Percentiles rank a stretch among this genome's conserved stretches.
Evolutionary conservation across 192 early-diverging fungal genomes (phyloP).

Genomic region (Entomortierella parvispora): DNA sequence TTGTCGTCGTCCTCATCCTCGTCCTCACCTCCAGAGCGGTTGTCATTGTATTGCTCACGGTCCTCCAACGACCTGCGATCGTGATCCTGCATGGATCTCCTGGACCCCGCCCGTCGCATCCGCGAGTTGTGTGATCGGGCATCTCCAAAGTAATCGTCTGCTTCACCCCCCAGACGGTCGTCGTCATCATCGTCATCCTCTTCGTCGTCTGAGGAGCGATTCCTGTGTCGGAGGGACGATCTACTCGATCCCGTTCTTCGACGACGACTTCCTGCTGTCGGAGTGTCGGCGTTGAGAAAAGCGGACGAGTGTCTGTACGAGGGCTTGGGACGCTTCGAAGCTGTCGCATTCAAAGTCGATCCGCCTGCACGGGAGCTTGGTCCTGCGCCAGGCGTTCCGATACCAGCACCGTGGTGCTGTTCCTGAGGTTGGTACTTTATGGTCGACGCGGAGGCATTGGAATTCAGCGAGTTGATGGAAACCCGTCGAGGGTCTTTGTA

Average conservation of each 20-base stretch:
- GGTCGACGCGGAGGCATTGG: slow-evolving; percentile 34
- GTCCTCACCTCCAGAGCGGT: slow-evolving; percentile 13
- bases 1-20: slow-evolving; percentile 22
- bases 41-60: slow-evolving; percentile 13
- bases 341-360: background rate
- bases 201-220: slow-evolving; percentile 25
- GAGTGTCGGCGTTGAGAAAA: slow-evolving; percentile 5
- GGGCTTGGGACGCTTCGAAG: slow-evolving; percentile 17
- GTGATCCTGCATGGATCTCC: slow-evolving; percentile 6
- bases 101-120: slow-evolving; percentile 20
- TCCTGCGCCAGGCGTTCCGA: background rate
- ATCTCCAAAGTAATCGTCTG: slow-evolving; percentile 30
- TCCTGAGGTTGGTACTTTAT: slow-evolving; percentile 21
- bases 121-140: slow-evolving; percentile 21
- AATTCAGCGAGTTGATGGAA: slow-evolving; percentile 34
- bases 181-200: slow-evolving; percentile 21
- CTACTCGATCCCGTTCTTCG: slow-evolving; percentile 31
- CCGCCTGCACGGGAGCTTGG: slow-evolving; percentile 5
- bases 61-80: slow-evolving; percentile 1
- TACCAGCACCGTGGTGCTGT: slow-evolving; percentile 4
- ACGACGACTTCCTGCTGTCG: slow-evolving; percentile 37
- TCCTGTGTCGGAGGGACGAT: slow-evolving; percentile 37
- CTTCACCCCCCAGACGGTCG: slow-evolving; percentile 2
- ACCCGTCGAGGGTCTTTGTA: slow-evolving; percentile 26
- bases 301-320: slow-evolving; percentile 25